phyloP scores from a whole-genome alignment of 257 asterid genomes.

The Handroanthus guayacan region DNA sequence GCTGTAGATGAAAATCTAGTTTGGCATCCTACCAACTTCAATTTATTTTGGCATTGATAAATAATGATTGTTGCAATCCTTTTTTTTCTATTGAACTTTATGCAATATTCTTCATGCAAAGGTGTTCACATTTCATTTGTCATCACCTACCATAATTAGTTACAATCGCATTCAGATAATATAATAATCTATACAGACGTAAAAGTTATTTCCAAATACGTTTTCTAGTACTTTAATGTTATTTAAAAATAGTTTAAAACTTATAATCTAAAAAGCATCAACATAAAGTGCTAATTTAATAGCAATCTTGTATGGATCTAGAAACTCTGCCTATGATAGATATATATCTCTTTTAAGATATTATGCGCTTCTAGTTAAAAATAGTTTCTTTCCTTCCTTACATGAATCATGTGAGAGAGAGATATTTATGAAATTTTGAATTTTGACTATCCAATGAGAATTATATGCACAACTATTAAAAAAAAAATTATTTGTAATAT shows the following conservation, averaged over 20 bases:
- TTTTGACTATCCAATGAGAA: background rate
- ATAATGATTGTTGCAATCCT: background rate
- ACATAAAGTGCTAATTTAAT: background rate
- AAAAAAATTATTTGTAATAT: no score
- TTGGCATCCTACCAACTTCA: constrained; percentile 23
- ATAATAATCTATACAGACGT: background rate
- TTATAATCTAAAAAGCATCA: background rate
- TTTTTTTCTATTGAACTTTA: background rate
- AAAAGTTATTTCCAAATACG: background rate
- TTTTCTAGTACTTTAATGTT: background rate
- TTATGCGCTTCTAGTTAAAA: background rate
- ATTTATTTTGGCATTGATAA: background rate
- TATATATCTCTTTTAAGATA: background rate
- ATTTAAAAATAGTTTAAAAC: background rate
- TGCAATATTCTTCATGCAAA: constrained; percentile 9
- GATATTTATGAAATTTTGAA: background rate
- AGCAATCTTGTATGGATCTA: background rate
- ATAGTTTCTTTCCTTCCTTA: background rate
- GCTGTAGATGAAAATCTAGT: background rate
- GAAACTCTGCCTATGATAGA: background rate
- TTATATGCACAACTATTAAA: background rate
- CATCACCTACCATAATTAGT: background rate
- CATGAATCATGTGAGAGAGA: background rate
- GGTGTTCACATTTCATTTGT: background rate
- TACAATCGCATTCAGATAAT: background rate